These are phyloP conservation scores for Astathelohania contejeani DNA, from an alignment of 371 early-diverging fungal genomes.

Conservation along the genomic window DNA sequence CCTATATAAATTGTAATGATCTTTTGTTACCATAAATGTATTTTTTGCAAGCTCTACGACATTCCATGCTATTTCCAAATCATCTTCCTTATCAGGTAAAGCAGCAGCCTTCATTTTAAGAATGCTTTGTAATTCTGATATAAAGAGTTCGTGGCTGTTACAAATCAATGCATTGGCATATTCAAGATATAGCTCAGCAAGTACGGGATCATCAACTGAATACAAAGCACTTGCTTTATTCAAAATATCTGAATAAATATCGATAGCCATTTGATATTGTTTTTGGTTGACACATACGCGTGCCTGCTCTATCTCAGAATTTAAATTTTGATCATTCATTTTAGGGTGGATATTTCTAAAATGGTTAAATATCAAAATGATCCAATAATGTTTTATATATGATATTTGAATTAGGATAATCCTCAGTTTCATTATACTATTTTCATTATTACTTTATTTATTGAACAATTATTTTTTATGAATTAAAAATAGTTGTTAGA, in stretches of 20 bases:
- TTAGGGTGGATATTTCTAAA: no score
- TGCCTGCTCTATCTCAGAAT: conserved; percentile 27
- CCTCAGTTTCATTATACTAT: no score
- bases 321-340: no score
- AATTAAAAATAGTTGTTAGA: no score
- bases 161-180: conserved; percentile 42
- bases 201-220: conserved; percentile 10
- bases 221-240: conserved; percentile 14
- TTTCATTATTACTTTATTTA: no score
- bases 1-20: conserved; percentile 16
- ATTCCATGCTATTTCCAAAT: conserved; percentile 48
- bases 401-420: no score
- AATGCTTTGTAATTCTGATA: conserved; percentile 22
- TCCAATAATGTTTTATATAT: no score
- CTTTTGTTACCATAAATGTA: conserved; percentile 26
- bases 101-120: conserved; percentile 14
- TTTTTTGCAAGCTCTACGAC: conserved; percentile 39
- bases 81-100: conserved; percentile 39
- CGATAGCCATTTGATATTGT: conserved; percentile 32
- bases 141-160: conserved; percentile 8
- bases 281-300: conserved; percentile 27
- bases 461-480: no score
- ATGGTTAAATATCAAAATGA: no score
- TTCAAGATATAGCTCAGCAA: conserved; percentile 41
- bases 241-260: conserved; percentile 39